Evolutionary conservation across 2,329 filamentous ascomycete genomes (phyloP), one percentile per base, ranked within the genome.

Genomic region (Dendryphion nanum): DNA sequence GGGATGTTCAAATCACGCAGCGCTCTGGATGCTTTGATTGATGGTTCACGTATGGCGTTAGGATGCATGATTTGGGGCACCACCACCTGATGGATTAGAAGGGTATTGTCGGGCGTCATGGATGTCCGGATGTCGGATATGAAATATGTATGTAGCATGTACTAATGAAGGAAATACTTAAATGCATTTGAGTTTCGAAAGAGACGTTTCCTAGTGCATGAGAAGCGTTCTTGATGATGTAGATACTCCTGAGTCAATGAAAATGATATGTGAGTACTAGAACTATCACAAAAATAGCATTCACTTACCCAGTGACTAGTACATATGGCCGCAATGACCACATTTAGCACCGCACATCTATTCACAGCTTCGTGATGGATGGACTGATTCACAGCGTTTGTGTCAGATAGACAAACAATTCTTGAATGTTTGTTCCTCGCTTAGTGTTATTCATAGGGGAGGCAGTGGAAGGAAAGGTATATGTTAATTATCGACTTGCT

Each of bases 81-180:
- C n/a, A n/a, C n/a, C n/a, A n/a, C n/a, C n/a, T n/a, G n/a, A n/a
- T n/a, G n/a, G n/a, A n/a, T n/a, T 26, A 38, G 36, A 24, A 4
- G 36, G 29, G 26, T 38, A 38, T 38, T 15, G 4, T 28, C 3
- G n/a, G 36, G 36, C 13, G 36, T 38, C 24, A 14, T 10, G 26
- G 36, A 21, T n/a, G 36, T 30, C 23, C 8, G 23, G 28, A 7
- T 21, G 17, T 32, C 16, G 5, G 16, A 19, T 21, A 38, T 38
- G 36, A 13, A 28, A 36, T 29, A n/a, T n/a, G n/a, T n/a, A n/a
- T n/a, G n/a, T n/a, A n/a, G n/a, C n/a, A n/a, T n/a, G n/a, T n/a
- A n/a, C 18, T 20, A 29, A 24, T 29, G 29, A 20, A 13, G 33
- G n/a, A 24, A 38, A 24, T 32, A 20, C 31, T n/a, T 7, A n/a